These are phyloP conservation scores for Hyaloscypha hepaticicola DNA, from an alignment of 495 filamentous ascomycete genomes.

Conservation along the genomic window DNA sequence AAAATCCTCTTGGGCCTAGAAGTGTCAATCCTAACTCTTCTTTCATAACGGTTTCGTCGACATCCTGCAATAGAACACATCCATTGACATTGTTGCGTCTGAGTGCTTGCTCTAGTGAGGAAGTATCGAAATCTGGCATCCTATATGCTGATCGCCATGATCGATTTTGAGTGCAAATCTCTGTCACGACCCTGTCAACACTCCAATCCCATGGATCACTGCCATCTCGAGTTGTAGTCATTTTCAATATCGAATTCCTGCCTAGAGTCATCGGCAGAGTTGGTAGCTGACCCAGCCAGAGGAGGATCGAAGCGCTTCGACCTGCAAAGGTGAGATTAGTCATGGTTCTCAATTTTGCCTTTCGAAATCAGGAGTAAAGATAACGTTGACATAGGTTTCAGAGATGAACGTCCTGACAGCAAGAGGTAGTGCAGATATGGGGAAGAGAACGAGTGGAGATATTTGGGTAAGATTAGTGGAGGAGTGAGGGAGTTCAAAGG, in stretches of 20 bases:
- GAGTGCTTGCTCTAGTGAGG: slow-evolving; percentile 50
- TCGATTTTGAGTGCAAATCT: slow-evolving; percentile 55
- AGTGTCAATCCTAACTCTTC: slow-evolving; percentile 51
- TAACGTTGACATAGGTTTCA: background rate
- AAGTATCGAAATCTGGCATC: slow-evolving; percentile 47
- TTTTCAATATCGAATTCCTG: slow-evolving; percentile 2
- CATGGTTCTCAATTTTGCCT: slow-evolving; percentile 5
- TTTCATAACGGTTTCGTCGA: slow-evolving; percentile 45
- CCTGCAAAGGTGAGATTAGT: slow-evolving; percentile 24
- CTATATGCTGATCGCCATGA: slow-evolving; percentile 39
- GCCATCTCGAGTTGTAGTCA: slow-evolving; percentile 8
- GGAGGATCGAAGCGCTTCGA: slow-evolving; percentile 1
- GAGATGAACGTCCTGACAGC: background rate
- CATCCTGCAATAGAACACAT: slow-evolving; percentile 52
- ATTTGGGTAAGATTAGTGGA: background rate
- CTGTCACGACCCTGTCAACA: slow-evolving; percentile 61
- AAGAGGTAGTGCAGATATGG: background rate
- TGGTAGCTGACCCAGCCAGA: slow-evolving; percentile 21
- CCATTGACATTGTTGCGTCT: slow-evolving; percentile 62
- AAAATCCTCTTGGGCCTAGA: slow-evolving; percentile 44
- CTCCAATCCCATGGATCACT: slow-evolving; percentile 68
- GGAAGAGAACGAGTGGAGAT: background rate
- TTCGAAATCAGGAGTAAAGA: background rate
- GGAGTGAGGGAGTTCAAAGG: background rate
- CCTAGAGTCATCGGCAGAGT: background rate